Conservation (phyloP, 2,329 filamentous ascomycete species). For the Fusarium metavorans region DNA sequence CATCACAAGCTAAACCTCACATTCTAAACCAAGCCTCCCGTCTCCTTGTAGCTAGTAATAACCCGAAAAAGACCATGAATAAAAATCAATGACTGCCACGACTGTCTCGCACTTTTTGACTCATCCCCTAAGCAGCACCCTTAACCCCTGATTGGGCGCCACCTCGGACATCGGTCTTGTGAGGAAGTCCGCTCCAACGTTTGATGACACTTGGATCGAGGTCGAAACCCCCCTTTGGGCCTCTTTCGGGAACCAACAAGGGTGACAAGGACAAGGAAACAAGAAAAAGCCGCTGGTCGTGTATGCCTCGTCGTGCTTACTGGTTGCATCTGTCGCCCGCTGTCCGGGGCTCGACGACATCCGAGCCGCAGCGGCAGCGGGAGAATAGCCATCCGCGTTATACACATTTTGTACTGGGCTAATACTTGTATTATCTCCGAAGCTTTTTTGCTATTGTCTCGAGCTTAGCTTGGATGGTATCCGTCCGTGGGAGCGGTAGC, state of each 20-base stretch:
- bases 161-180: constrained; percentile 48
- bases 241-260: not conserved
- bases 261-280: not conserved
- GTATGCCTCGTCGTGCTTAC: constrained; percentile 20
- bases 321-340: constrained; percentile 14
- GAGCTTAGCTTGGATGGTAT: not conserved
- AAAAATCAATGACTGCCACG: constrained; percentile 31
- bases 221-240: not conserved
- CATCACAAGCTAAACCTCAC: not conserved
- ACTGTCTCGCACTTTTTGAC: not conserved
- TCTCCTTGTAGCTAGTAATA: not conserved
- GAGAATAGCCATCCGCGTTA: constrained; percentile 22
- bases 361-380: constrained; percentile 23
- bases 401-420: not conserved
- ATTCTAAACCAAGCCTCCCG: not conserved
- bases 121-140: not conserved
- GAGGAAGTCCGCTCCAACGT: constrained; percentile 38
- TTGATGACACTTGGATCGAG: constrained; percentile 16
- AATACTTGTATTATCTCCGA: not conserved
- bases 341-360: not conserved
- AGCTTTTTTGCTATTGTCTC: not conserved
- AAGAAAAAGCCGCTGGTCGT: constrained; percentile 21
- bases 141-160: constrained; percentile 22
- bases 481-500: not conserved
- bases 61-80: not conserved